Percentiles rank a stretch among this genome's conserved stretches.
Evolutionary conservation across 345 rosid species (phyloP).

Genomic region (Eucalyptus melliodora): DNA sequence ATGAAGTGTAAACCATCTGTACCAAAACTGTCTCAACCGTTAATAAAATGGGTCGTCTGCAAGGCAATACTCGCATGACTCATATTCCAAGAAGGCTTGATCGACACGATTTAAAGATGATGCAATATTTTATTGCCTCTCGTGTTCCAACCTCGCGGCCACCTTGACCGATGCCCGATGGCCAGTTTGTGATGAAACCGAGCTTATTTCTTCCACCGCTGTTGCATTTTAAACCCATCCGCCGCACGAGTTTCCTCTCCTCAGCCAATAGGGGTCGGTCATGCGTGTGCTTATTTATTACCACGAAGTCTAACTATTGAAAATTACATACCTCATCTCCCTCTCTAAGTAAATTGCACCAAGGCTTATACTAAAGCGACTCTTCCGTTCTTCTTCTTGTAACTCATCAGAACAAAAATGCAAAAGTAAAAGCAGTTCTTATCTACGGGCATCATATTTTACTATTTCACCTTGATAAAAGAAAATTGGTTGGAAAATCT

Average conservation of each 20-base stretch:
- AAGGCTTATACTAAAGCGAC: not conserved
- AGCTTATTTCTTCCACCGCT: not conserved
- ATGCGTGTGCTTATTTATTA: not conserved
- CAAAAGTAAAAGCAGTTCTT: not conserved
- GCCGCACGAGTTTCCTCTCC: not conserved
- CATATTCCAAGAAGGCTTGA: not conserved
- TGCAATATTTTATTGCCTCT: not conserved
- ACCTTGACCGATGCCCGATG: not conserved
- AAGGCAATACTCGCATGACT: not conserved
- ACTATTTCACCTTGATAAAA: not conserved
- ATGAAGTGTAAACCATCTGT: not conserved
- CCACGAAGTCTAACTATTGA: not conserved
- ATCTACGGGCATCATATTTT: not conserved
- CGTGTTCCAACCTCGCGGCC: not conserved
- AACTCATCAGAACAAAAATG: not conserved
- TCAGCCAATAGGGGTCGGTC: not conserved
- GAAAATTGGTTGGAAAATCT: not conserved
- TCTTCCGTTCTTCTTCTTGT: not conserved
- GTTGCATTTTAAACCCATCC: not conserved
- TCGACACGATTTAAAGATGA: not conserved
- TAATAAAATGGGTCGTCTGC: not conserved
- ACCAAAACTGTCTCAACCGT: not conserved
- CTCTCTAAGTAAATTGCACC: not conserved
- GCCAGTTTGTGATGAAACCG: not conserved
- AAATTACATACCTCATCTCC: not conserved